Conservation (phyloP, 1,284 basidiomycete genomes). For the Ustilago shanxiensis region DNA sequence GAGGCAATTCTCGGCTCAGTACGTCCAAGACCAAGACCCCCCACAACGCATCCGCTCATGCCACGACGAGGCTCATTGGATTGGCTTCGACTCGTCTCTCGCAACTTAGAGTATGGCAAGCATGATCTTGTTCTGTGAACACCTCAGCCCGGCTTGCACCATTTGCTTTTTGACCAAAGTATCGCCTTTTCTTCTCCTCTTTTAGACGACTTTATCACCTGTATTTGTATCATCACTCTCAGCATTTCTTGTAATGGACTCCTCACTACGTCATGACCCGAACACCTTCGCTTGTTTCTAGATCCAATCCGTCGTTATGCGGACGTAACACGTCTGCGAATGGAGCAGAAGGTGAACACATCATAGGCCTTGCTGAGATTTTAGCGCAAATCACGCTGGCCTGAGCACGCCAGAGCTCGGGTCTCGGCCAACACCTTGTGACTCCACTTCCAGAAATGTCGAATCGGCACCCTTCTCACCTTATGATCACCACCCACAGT, state of each 20-base stretch:
- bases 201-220: background rate
- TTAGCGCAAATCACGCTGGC: no score
- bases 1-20: conserved; percentile 35
- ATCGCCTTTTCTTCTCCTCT: background rate
- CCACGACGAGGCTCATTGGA: conserved; percentile 36
- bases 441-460: no score
- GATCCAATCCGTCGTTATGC: no score
- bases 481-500: background rate
- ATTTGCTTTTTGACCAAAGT: background rate
- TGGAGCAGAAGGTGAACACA: no score
- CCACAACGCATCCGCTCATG: conserved; percentile 28
- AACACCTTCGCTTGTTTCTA: no score
- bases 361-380: no score
- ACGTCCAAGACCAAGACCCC: conserved; percentile 25
- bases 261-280: no score
- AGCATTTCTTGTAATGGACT: background rate
- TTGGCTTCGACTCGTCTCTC: conserved; percentile 36
- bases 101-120: conserved; percentile 38
- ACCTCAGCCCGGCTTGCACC: background rate
- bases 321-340: no score
- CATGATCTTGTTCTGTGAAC: conserved; percentile 33
- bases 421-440: no score
- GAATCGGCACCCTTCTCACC: no score
- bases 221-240: conserved; percentile 17
- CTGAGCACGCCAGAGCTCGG: no score